Evolutionary conservation across 139 green algal genomes (phyloP).

Genomic region (Picochlorum costavermella): DNA sequence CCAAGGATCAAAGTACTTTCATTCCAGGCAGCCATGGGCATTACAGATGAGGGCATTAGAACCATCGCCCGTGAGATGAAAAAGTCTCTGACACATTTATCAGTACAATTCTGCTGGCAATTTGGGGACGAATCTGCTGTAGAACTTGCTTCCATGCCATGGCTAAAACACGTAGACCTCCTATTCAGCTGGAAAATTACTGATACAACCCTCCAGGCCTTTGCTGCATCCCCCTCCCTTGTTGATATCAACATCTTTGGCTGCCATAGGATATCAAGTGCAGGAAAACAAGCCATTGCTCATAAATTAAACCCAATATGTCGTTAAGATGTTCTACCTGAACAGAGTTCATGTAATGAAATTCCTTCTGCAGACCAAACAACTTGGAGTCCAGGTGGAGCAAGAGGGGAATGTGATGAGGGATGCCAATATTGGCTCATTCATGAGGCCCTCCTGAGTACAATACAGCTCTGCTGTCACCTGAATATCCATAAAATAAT

Average conservation of each 20-base stretch:
- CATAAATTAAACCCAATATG: constrained; percentile 16
- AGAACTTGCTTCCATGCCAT: constrained; percentile 11
- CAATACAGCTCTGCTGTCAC: no score
- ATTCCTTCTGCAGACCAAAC: not conserved
- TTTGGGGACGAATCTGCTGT: constrained; percentile 19
- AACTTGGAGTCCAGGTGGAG: no score
- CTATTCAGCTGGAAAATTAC: constrained; percentile 36
- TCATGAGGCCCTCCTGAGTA: no score
- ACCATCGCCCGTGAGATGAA: constrained; percentile 12
- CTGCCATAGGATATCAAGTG: constrained; percentile 18
- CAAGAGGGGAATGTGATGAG: no score
- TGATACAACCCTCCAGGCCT: constrained; percentile 9
- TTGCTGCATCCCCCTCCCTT: constrained; percentile 19
- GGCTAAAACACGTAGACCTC: constrained; percentile 13
- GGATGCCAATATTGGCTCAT: no score
- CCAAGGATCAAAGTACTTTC: not conserved
- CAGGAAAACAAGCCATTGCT: constrained; percentile 16
- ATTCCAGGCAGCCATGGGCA: constrained; percentile 27
- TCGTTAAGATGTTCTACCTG: not conserved
- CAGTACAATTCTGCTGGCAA: constrained; percentile 40
- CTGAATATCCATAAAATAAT: no score
- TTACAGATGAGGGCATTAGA: constrained; percentile 31
- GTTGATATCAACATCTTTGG: constrained; percentile 17
- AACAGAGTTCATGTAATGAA: not conserved
- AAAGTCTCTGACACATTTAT: constrained; percentile 20